These are phyloP conservation scores for Reticulomyxa filosa DNA, from an alignment of 78 protist species.

Conservation along the genomic window DNA sequence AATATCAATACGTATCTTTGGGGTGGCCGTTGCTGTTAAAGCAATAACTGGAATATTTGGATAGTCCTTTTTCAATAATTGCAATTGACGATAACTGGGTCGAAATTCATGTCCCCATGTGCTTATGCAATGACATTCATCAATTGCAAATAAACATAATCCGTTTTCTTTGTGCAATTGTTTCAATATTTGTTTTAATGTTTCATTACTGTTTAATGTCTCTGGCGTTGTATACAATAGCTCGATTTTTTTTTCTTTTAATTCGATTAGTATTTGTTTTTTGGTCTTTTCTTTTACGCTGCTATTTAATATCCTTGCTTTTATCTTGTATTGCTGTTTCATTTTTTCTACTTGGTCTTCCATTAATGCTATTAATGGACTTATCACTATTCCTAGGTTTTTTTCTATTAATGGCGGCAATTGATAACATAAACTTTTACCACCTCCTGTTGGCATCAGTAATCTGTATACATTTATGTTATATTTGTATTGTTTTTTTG, in stretches of 20 bases:
- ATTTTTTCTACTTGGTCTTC: conserved; percentile 23
- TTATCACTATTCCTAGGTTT: conserved; percentile 25
- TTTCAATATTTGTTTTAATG: too few species aligned
- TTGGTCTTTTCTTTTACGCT: neutral
- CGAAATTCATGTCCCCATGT: conserved; percentile 97
- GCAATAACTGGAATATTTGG: conserved; percentile 17
- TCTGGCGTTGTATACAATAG: too few species aligned
- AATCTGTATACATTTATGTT: too few species aligned
- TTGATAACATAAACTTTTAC: conserved; percentile 30
- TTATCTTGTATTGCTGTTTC: too few species aligned
- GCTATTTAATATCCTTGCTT: neutral
- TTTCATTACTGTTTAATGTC: too few species aligned
- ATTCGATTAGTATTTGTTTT: neutral
- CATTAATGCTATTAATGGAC: conserved; percentile 39
- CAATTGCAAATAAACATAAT: conserved; percentile 20
- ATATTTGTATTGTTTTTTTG: too few species aligned
- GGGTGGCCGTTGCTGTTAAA: conserved; percentile 29
- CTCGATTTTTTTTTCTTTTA: too few species aligned
- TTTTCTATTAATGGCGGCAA: conserved; percentile 22
- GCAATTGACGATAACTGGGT: conserved; percentile 22
- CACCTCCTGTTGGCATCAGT: conserved; percentile 41
- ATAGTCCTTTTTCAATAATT: neutral
- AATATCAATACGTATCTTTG: too few species aligned
- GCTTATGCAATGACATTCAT: conserved; percentile 40
- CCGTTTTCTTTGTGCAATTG: too few species aligned